Base-by-base conservation (phyloP, 805 yeast genomes). In the Saccharomycopsis sp. region DNA sequence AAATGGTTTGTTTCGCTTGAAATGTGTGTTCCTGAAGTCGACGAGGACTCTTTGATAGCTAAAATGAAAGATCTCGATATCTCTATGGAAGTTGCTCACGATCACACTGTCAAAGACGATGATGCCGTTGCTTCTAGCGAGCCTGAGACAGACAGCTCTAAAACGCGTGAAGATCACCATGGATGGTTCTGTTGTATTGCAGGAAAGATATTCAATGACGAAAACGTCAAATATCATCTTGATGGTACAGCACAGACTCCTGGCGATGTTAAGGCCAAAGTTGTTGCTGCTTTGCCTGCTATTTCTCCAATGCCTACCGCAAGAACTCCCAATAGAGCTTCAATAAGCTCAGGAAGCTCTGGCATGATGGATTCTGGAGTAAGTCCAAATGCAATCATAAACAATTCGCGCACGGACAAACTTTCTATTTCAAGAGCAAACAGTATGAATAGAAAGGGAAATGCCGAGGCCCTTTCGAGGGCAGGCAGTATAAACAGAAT, bases 1-100 rank as follows among this genome's bases (percentile, higher is more conserved):
- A 82, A 85, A 8, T 85, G 87, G 83, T 85, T 86, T 66, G 71
- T 69, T 34, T 62, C 70, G 2, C 71, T 85, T 50, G 87, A 80
- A 61, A 78, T 80, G 71, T 85, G 91, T 67, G 63, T 80, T 18
- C 78, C 77, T 64, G 87, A 82, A 51, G 66, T 63, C 18, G 62
- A 61, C 8, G 55, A 56, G 2, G 66, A 63, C 9, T 24, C 15
- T 52, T 44, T 44, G 48, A 44, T 44, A 12, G 48, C 4, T 4
- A 44, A 44, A 12, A 44, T 44, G 48, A 18, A 44, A 12, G 21
- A 12, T 4, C 7, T 44, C 7, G 48, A 44, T 18, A 12, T 18
- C 16, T 5, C 4, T 44, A 20, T 12, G 4, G 48, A 44, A 7
- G 16, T 44, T 12, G 37, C 12, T 29, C 37, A 29, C 12, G 37